Evolutionary conservation across 345 rosid genomes (phyloP).

Genomic region (Erysimum cheiranthoides): DNA sequence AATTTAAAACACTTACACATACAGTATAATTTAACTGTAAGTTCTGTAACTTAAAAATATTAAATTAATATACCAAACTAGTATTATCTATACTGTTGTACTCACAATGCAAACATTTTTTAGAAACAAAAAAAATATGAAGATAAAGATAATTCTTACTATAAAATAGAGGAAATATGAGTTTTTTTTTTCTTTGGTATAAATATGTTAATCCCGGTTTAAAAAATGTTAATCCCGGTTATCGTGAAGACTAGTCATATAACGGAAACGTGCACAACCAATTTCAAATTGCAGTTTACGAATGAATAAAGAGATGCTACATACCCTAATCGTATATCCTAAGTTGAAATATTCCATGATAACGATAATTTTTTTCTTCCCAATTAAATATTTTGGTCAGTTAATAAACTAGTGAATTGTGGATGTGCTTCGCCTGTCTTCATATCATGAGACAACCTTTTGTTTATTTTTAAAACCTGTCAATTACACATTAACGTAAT

Average conservation of each 20-base stretch:
- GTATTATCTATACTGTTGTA: no score
- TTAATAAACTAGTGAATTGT: conserved; percentile 19
- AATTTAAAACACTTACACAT: not conserved
- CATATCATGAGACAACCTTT: conserved; percentile 41
- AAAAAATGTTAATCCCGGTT: not conserved
- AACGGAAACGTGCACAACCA: conserved; percentile 34
- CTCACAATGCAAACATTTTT: not conserved
- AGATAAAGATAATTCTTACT: conserved; percentile 11
- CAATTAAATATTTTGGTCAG: conserved; percentile 4
- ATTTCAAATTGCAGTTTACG: conserved; percentile 8
- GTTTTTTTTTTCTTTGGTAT: not conserved
- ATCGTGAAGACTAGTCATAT: conserved; percentile 44
- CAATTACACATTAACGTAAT: conserved; percentile 34
- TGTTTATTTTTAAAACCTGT: conserved; percentile 19
- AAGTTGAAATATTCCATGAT: conserved; percentile 35
- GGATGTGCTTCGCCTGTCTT: conserved; percentile 45
- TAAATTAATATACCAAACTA: no score
- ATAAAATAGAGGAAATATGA: not conserved
- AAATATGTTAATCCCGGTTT: not conserved
- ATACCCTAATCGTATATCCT: conserved; percentile 42
- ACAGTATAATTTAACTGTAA: no score
- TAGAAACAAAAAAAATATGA: conserved; percentile 6
- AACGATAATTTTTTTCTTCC: not conserved
- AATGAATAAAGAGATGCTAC: conserved; percentile 42
- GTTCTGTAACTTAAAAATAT: no score